Conservation (phyloP, 2,329 filamentous ascomycete species). For the Tolypocladium sp. region DNA sequence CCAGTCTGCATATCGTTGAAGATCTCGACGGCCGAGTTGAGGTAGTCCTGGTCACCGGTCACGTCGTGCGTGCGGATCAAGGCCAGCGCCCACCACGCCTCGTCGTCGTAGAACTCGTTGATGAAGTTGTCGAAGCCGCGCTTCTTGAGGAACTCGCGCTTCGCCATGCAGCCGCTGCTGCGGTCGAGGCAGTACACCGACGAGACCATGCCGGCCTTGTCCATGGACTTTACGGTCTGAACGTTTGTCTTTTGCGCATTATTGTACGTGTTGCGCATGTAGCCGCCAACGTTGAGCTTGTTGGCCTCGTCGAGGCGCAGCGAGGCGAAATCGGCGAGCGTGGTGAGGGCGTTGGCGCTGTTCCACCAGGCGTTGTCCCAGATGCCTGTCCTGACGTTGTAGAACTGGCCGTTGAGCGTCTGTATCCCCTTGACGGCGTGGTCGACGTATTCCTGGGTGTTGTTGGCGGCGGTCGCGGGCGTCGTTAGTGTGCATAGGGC, state of each 20-base stretch:
- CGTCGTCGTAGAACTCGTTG: constrained; percentile 50
- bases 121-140: constrained; percentile 31
- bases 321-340: constrained; percentile 44
- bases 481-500: constrained; percentile 9
- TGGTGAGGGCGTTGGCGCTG: constrained; percentile 56
- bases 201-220: constrained; percentile 22
- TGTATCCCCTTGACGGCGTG: constrained; percentile 23
- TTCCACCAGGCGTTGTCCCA: constrained; percentile 69
- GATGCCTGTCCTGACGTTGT: constrained; percentile 48
- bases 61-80: constrained; percentile 49
- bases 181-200: constrained; percentile 27
- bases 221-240: constrained; percentile 28
- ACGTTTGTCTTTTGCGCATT: constrained; percentile 32
- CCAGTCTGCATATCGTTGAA: constrained; percentile 48
- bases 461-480: constrained; percentile 6
- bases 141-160: constrained; percentile 22
- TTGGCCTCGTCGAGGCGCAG: constrained; percentile 23
- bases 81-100: constrained; percentile 55
- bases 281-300: constrained; percentile 26
- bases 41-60: constrained; percentile 40
- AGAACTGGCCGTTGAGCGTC: constrained; percentile 48
- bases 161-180: constrained; percentile 18
- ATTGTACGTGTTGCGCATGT: constrained; percentile 35
- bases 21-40: constrained; percentile 41
- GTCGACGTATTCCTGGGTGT: constrained; percentile 18